Evolutionary conservation across 2,329 filamentous ascomycete species (phyloP), one percentile per base, ranked within the genome.

Genomic region (Neoarthrinium moseri): DNA sequence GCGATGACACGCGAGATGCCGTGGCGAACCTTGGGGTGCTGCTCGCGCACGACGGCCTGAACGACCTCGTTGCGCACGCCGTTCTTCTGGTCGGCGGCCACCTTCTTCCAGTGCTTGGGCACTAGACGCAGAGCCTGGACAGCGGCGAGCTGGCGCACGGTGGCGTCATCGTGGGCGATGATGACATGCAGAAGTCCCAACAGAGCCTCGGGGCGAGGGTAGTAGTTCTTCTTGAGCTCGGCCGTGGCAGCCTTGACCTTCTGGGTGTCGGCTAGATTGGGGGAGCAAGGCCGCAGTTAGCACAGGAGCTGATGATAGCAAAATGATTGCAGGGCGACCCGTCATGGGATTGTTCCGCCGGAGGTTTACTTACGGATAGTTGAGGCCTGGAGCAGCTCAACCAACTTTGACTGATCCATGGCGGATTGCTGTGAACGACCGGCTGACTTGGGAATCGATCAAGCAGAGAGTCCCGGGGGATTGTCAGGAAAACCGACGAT

Each of bases 151-250:
- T 97, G 94, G 61, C 91, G 87, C 46, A 96, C 77, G 56, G 84
- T 81, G 37, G 79, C 66, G 62, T 84, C 77, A 50, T 84, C 75
- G 68, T 96, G 86, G 48, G 86, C 89, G 58, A 90, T 87, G 57
- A 95, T 80, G 61, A 96, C 84, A 71, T 96, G 90, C 56, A 97
- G 81, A 52, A 97, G 86, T 59, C 89, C 83, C 46, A 92, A 79
- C 47, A 97, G 83, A 13, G 90, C 89, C 60, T 91, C 82, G 30
- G 92, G 87, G 57, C 90, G 82, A 60, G 83, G 85, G 75, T 95
- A 97, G 77, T 89, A 97, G 71, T 88, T 89, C 70, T 95, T 94
- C 71, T 95, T 91, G 50, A 97, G 83, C 60, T 91, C 84, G 48
- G 87, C 83, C 15, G 92, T 99, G 52, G 91, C 90, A 56, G 87